These are phyloP conservation scores for Dimargaris verticillata DNA, from an alignment of 192 early-diverging fungal species.

Conservation along the genomic window DNA sequence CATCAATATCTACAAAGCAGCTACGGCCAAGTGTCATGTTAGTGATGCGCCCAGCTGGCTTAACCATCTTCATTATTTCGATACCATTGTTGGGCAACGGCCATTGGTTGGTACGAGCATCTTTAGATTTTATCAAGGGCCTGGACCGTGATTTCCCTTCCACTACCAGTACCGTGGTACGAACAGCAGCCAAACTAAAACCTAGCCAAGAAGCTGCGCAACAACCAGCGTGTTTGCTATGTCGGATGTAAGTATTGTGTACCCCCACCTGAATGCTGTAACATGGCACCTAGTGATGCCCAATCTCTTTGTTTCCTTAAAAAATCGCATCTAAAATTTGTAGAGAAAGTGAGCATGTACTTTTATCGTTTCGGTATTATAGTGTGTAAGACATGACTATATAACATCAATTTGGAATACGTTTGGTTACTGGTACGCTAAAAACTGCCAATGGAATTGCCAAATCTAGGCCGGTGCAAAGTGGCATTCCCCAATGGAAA, in stretches of 20 bases:
- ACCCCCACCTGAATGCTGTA: no score
- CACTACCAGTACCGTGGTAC: conserved; percentile 51
- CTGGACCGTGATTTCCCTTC: conserved; percentile 59
- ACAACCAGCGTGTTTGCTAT: conserved; percentile 36
- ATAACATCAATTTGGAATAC: not conserved
- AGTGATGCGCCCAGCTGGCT: not conserved
- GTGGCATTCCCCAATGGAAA: not conserved
- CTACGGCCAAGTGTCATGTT: not conserved
- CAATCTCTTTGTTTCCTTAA: no score
- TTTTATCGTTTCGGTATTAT: not conserved
- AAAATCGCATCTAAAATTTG: no score
- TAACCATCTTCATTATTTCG: not conserved
- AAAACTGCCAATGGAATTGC: not conserved
- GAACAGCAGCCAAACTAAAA: conserved; percentile 50
- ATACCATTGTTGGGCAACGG: not conserved
- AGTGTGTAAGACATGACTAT: not conserved
- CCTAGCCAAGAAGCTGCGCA: conserved; percentile 22
- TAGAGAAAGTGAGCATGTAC: not conserved
- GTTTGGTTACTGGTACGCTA: not conserved
- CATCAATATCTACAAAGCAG: conserved; percentile 1
- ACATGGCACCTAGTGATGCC: no score
- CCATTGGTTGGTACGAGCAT: not conserved
- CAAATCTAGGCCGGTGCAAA: not conserved
- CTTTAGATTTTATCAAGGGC: conserved; percentile 45
- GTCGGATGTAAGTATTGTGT: conserved; percentile 35